Evolutionary conservation across 768 basidiomycete species (phyloP).

Genomic region (Psilocybe subaeruginosa): DNA sequence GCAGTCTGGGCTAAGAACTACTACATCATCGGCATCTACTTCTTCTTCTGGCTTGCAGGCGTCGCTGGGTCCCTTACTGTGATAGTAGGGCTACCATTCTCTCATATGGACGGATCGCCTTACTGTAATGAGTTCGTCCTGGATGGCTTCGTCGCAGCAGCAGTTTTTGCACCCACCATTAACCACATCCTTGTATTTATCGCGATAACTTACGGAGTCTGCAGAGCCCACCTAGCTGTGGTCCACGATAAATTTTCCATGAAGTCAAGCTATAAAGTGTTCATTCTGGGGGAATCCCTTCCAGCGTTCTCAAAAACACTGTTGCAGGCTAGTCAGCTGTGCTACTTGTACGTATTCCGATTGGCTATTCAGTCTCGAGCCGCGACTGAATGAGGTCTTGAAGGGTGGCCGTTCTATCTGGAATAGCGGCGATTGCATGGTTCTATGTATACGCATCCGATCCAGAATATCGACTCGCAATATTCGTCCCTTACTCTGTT

Average conservation of each 20-base stretch:
- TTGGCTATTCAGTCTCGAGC: too few species aligned
- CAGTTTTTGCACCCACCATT: neutral
- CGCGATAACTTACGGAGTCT: conserved; percentile 4
- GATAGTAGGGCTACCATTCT: neutral
- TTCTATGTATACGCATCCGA: conserved; percentile 1
- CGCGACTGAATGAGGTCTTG: neutral
- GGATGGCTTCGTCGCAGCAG: neutral
- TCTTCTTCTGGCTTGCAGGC: neutral
- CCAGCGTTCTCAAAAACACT: conserved; percentile 11
- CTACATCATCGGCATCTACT: neutral
- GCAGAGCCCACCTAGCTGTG: neutral
- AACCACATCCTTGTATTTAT: neutral
- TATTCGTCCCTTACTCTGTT: neutral
- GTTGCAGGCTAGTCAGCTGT: conserved; percentile 9
- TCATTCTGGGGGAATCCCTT: neutral
- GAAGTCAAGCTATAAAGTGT: neutral
- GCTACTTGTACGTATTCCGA: neutral
- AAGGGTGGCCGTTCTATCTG: neutral
- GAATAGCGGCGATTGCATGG: neutral
- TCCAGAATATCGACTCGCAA: conserved; percentile 1
- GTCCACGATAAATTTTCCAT: neutral
- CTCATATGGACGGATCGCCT: neutral
- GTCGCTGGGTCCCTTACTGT: neutral
- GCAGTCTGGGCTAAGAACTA: conserved; percentile 8
- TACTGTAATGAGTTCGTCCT: neutral